These are phyloP conservation scores for Volvariella surrecta DNA, from an alignment of 1,284 basidiomycete genomes.

Conservation along the genomic window DNA sequence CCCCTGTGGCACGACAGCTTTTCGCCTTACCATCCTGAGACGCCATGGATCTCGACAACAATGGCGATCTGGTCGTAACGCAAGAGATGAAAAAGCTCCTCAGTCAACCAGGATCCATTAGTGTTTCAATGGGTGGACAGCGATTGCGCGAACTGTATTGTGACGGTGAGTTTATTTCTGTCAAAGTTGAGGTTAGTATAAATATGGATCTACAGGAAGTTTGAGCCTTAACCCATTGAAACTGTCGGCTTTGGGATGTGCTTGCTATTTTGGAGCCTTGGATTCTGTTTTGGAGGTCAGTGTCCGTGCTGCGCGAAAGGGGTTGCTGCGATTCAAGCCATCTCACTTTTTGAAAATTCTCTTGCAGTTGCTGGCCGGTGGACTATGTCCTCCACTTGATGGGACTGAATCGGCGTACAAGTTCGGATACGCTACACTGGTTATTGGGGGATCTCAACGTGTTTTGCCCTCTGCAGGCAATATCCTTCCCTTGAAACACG, in stretches of 20 bases:
- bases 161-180: conserved; percentile 18
- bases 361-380: conserved; percentile 28
- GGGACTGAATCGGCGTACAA: conserved; percentile 37
- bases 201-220: conserved; percentile 14
- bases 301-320: background rate
- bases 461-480: conserved; percentile 10
- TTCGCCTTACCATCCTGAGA: no score
- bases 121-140: conserved; percentile 22
- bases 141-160: conserved; percentile 28
- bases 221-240: conserved; percentile 17
- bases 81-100: conserved; percentile 30
- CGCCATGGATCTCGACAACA: background rate
- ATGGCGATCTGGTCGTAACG: conserved; percentile 27
- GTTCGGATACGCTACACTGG: conserved; percentile 36
- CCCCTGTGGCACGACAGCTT: no score
- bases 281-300: conserved; percentile 22
- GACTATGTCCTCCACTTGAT: conserved; percentile 30
- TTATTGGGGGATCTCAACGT: conserved; percentile 35
- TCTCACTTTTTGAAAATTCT: no score
- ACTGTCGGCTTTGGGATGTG: conserved; percentile 28
- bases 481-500: conserved; percentile 16
- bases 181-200: background rate
- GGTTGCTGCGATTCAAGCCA: no score
- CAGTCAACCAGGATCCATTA: conserved; percentile 26
- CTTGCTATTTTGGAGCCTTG: conserved; percentile 27